Evolutionary conservation across 768 basidiomycete species (phyloP).

Genomic region (Pulveroboletus frians): DNA sequence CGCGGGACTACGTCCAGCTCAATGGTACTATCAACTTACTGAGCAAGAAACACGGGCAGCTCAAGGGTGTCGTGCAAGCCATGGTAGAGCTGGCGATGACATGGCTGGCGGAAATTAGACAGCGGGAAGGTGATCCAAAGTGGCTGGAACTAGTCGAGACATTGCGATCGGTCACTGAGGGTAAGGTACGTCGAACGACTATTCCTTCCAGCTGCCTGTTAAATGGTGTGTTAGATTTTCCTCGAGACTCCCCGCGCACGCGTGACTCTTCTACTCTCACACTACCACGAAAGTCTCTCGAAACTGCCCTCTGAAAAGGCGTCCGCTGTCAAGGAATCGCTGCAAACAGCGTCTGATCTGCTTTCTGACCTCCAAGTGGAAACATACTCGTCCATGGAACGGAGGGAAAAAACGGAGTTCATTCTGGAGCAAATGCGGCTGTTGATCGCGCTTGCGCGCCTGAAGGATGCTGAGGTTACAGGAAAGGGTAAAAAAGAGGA

Average conservation of each 20-base stretch:
- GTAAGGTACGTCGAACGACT: slow-evolving; percentile 63
- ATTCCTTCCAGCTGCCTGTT: neutral
- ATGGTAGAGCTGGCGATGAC: slow-evolving; percentile 83
- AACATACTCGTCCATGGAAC: slow-evolving; percentile 98
- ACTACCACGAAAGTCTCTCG: slow-evolving; percentile 73
- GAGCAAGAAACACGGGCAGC: slow-evolving; percentile 95
- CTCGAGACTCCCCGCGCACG: slow-evolving; percentile 94
- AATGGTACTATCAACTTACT: slow-evolving; percentile 65
- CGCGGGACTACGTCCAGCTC: slow-evolving; percentile 61
- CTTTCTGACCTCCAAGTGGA: slow-evolving; percentile 96
- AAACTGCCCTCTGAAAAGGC: slow-evolving; percentile 39
- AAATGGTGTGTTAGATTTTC: slow-evolving; percentile 62
- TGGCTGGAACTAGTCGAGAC: slow-evolving; percentile 91
- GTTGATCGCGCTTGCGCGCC: slow-evolving; percentile 67
- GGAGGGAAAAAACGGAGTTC: slow-evolving; percentile 96
- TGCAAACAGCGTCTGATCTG: slow-evolving; percentile 85
- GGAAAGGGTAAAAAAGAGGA: slow-evolving; percentile 45
- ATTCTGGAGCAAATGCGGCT: slow-evolving; percentile 97
- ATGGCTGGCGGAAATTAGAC: slow-evolving; percentile 76
- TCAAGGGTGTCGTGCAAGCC: slow-evolving; percentile 85
- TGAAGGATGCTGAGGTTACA: slow-evolving; percentile 65
- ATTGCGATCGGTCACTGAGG: slow-evolving; percentile 87
- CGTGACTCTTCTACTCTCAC: slow-evolving; percentile 81
- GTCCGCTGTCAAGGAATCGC: slow-evolving; percentile 51
- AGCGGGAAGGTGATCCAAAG: slow-evolving; percentile 58